Base-by-base conservation (phyloP, 345 rosid genomes). In the Lumnitzera racemosa region DNA sequence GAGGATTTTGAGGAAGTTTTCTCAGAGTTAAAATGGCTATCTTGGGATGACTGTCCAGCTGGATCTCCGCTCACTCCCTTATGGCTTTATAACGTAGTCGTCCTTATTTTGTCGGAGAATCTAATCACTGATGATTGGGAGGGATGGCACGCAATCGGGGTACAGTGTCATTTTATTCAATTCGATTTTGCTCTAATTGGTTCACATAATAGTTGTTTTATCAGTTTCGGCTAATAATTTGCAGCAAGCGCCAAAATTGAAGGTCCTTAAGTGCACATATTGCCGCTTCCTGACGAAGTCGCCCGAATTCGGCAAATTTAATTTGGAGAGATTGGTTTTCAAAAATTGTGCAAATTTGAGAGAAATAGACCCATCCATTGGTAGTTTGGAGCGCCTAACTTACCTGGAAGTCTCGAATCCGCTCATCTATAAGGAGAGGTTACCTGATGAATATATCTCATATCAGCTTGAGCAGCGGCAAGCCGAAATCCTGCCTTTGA, bases 1-100 rank as follows among this genome's bases (percentile, higher is more conserved):
- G 66, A 57, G n/a, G 20, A 29, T 49, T 58, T 55, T 13, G 46
- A 56, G 41, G 6, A 46, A 46, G 3, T 66, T 49, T 59, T 64
- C 17, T 56, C 27, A 13, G 3, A 66, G 27, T 58, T 74, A 27
- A 55, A 53, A 53, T 74, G 70, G 68, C 53, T 74, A 25, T 58
- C 64, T 2, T 63, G 66, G 66, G 25, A 9, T 9, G 49, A 43
- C 16, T 63, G 50, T 55, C 59, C 71, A 20, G 0, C 47, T 12
- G 2, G 49, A 53, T 58, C 47, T 46, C 25, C 53, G 15, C 67
- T 68, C 7, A 12, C 15, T 12, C 47, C 15, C 15, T 59, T 67
- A 25, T 12, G 31, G 15, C 51, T 43, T 6, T 41, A 52, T 13
- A 48, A 67, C 6, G 36, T 70, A 49, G 57, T 70, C 31, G 15